A percentile compares a stretch with the other conserved stretches of the same genome.
Conservation (phyloP, 2,329 filamentous ascomycete genomes). For the Podosphaera fusca region DNA sequence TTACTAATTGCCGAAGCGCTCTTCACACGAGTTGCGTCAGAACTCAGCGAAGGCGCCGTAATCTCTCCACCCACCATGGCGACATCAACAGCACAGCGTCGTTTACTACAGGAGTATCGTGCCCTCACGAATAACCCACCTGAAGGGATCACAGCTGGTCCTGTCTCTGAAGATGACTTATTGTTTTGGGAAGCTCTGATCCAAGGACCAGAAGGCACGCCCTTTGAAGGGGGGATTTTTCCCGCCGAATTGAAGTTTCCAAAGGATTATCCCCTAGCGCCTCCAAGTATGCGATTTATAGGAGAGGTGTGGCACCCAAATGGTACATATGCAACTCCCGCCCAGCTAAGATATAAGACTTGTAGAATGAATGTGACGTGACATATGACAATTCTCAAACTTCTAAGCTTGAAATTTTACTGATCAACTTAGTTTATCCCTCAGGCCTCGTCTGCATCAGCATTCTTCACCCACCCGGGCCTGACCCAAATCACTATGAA, state of each 20-base stretch:
- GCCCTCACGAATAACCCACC: constrained; percentile 81
- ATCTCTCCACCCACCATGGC: constrained; percentile 21
- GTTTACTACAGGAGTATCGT: constrained; percentile 91
- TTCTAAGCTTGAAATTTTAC: not conserved
- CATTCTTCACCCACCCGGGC: constrained; percentile 88
- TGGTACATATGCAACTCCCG: constrained; percentile 27
- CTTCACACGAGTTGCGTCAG: too few species aligned
- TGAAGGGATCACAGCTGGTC: constrained; percentile 92
- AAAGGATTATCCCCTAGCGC: constrained; percentile 87
- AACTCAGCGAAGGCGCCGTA: too few species aligned
- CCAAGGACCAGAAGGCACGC: constrained; percentile 82
- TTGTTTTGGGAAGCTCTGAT: constrained; percentile 93
- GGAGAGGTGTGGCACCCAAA: constrained; percentile 94
- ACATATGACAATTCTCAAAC: not conserved
- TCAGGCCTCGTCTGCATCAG: constrained; percentile 90
- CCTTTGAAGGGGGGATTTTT: constrained; percentile 89
- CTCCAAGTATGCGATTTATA: constrained; percentile 87
- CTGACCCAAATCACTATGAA: constrained; percentile 97
- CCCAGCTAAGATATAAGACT: not conserved
- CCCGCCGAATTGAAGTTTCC: constrained; percentile 88
- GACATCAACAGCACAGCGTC: constrained; percentile 42
- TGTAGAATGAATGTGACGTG: too few species aligned
- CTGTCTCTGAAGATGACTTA: constrained; percentile 81
- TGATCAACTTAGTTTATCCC: constrained; percentile 44
- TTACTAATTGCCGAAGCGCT: too few species aligned